Evolutionary conservation across 495 filamentous ascomycete species (phyloP).

Genomic region (Parmelia sp.): DNA sequence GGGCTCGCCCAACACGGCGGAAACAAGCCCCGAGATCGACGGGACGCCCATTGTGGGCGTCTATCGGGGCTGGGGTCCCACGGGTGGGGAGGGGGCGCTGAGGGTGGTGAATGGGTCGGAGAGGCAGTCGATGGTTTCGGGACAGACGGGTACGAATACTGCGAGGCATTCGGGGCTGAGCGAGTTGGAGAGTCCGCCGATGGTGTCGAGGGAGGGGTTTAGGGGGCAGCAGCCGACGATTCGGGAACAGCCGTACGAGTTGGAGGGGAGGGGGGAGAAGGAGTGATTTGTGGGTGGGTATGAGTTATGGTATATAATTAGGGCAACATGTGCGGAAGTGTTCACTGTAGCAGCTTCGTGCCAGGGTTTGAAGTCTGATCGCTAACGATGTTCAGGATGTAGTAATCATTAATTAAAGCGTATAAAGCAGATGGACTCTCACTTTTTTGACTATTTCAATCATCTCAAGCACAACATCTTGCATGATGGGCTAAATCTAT

Average conservation of each 20-base stretch:
- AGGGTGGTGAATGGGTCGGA: slow-evolving; percentile 2
- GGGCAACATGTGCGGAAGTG: no score
- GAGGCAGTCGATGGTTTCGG: background rate
- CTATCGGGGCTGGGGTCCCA: background rate
- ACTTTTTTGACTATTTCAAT: background rate
- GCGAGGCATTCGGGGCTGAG: background rate
- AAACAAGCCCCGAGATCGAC: background rate
- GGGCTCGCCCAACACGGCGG: background rate
- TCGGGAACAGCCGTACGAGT: background rate
- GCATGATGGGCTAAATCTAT: background rate
- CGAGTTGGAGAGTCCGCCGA: background rate
- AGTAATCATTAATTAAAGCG: no score
- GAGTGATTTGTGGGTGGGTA: background rate
- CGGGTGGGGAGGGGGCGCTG: background rate
- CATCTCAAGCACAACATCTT: background rate
- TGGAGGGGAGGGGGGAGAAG: background rate
- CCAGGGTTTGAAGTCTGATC: no score
- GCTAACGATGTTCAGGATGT: no score
- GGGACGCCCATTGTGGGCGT: background rate
- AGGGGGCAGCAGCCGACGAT: background rate
- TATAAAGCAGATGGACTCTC: no score
- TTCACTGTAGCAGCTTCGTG: no score
- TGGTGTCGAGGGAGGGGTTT: background rate
- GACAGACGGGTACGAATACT: background rate
- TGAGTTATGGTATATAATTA: background rate